Percentiles rank a stretch among this genome's conserved stretches.
These are phyloP conservation scores for Bigelowiella natans DNA, from an alignment of 78 protist genomes.

Conservation along the genomic window DNA sequence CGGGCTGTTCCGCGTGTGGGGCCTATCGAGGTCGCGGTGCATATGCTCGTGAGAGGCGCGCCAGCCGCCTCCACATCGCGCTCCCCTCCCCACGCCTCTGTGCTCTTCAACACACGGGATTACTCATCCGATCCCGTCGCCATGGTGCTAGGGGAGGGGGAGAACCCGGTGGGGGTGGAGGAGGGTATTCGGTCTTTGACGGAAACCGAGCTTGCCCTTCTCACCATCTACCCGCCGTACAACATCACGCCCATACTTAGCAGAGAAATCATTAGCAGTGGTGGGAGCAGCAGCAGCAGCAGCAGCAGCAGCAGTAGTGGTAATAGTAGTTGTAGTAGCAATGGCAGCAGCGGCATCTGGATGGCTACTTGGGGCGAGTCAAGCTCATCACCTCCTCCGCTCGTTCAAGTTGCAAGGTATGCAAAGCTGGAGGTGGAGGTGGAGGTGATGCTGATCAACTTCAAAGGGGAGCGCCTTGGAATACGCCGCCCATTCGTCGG, in stretches of 20 bases:
- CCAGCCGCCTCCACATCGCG: not conserved
- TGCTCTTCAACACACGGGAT: not conserved
- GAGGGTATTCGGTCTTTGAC: not conserved
- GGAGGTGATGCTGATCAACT: not conserved
- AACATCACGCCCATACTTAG: not conserved
- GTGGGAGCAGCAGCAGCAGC: too few species aligned
- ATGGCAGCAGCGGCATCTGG: too few species aligned
- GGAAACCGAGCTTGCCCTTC: not conserved
- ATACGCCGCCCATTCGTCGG: not conserved
- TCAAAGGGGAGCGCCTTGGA: not conserved
- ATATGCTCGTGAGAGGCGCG: not conserved
- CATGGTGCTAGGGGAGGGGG: not conserved
- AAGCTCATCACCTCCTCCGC: too few species aligned
- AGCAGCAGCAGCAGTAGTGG: too few species aligned
- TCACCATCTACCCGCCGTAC: not conserved
- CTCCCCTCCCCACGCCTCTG: not conserved
- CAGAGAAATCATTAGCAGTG: too few species aligned
- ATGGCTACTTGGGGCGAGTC: too few species aligned
- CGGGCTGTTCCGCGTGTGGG: not conserved
- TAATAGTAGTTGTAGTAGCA: too few species aligned
- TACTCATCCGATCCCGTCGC: not conserved
- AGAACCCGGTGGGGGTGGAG: not conserved
- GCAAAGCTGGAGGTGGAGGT: not conserved
- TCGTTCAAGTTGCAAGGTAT: not conserved
- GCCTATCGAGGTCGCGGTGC: not conserved